Evolutionary conservation across 306 rosid genomes (phyloP).

Genomic region (Prunus fruticosa): DNA sequence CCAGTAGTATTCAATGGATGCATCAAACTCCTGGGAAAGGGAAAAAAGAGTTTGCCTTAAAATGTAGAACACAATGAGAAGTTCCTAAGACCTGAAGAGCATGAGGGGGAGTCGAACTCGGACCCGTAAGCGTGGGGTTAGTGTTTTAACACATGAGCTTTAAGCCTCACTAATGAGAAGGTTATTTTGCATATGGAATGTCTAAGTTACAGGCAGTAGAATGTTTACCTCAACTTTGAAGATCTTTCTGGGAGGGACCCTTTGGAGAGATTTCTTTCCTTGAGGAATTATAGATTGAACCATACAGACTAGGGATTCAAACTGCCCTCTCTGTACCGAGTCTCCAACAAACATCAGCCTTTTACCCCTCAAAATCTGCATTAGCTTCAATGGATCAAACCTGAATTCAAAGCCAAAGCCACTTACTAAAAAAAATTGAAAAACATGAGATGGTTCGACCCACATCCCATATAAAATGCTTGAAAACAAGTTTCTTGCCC

Average conservation of each 20-base stretch:
- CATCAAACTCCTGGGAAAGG: conserved; percentile 61
- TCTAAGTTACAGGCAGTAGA: too few species aligned
- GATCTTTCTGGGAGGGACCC: conserved; percentile 83
- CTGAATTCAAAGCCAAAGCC: conserved; percentile 30
- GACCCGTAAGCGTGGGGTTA: background rate
- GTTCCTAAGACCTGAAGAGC: background rate
- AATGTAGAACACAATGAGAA: background rate
- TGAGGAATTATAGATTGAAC: conserved; percentile 73
- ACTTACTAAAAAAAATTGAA: background rate
- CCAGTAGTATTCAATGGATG: conserved; percentile 85
- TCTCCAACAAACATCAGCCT: conserved; percentile 91
- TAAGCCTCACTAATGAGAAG: too few species aligned
- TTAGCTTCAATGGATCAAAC: conserved; percentile 78
- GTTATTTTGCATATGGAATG: too few species aligned
- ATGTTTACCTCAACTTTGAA: conserved; percentile 59
- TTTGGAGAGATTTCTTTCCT: conserved; percentile 67
- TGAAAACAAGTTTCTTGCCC: background rate
- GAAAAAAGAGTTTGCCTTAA: background rate
- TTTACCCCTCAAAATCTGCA: conserved; percentile 67
- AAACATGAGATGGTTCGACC: background rate
- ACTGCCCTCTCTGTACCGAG: conserved; percentile 83
- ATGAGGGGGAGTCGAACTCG: background rate
- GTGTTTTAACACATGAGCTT: background rate
- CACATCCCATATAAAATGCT: background rate
- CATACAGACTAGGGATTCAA: conserved; percentile 84